These are phyloP conservation scores for Boletus eberwhitei DNA, from an alignment of 768 basidiomycete genomes.

Conservation along the genomic window DNA sequence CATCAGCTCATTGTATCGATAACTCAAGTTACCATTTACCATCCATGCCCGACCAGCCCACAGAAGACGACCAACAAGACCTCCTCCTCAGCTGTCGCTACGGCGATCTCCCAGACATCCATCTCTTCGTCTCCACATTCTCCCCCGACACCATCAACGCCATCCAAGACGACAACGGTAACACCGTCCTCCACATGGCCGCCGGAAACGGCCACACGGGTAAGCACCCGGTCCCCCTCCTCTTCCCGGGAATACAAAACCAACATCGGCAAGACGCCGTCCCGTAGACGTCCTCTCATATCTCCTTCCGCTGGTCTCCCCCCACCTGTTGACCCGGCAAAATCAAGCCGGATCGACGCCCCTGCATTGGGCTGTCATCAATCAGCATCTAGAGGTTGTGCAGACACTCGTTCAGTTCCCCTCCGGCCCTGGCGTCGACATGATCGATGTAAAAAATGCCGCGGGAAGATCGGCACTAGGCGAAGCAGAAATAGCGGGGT, in stretches of 20 bases:
- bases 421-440: conserved; percentile 55
- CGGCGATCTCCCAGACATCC: conserved; percentile 80
- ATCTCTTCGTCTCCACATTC: conserved; percentile 59
- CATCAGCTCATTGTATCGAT: not conserved
- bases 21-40: too few relatives aligned
- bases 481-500: conserved; percentile 75
- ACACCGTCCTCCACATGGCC: conserved; percentile 82
- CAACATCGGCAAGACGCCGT: conserved; percentile 39
- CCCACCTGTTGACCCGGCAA: not conserved
- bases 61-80: conserved; percentile 62
- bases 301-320: conserved; percentile 58
- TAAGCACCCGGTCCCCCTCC: conserved; percentile 32
- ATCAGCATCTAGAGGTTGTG: conserved; percentile 64
- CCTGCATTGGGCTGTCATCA: conserved; percentile 89
- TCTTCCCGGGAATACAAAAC: not conserved
- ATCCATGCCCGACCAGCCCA: conserved; percentile 16
- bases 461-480: conserved; percentile 75
- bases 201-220: conserved; percentile 88
- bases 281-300: conserved; percentile 69
- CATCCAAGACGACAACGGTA: conserved; percentile 72
- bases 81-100: conserved; percentile 82
- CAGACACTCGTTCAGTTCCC: conserved; percentile 58
- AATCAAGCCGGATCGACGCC: conserved; percentile 74
- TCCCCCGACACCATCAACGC: conserved; percentile 46
- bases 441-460: conserved; percentile 74